Percentiles rank a stretch among this genome's conserved stretches.
phyloP scores from a whole-genome alignment of 768 basidiomycete genomes.

The Russula ochroleuca region DNA sequence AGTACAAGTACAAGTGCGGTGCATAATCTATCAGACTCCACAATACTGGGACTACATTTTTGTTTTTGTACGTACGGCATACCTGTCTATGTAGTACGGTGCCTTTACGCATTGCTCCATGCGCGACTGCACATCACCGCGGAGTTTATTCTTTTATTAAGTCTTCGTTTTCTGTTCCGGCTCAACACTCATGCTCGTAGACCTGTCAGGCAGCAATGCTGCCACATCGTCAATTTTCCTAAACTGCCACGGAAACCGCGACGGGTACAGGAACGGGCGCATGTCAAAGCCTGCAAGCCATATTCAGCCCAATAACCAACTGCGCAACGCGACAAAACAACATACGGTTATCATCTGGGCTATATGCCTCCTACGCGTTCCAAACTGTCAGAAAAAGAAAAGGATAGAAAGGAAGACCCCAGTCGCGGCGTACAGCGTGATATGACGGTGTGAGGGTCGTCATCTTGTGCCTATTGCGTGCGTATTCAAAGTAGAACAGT shows the following conservation, averaged over 20 bases:
- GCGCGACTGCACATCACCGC: background rate
- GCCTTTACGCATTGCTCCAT: background rate
- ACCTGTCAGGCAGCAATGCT: constrained; percentile 67
- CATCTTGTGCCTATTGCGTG: constrained; percentile 98
- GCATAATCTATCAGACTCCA: background rate
- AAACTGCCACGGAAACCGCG: constrained; percentile 96
- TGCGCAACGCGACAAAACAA: background rate
- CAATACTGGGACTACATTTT: background rate
- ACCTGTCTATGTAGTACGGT: background rate
- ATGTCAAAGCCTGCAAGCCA: constrained; percentile 75
- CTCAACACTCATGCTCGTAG: constrained; percentile 28
- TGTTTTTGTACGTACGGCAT: background rate
- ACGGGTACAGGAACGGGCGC: constrained; percentile 93
- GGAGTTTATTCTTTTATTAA: constrained; percentile 1
- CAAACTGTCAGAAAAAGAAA: background rate
- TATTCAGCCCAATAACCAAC: background rate
- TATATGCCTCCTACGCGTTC: constrained; percentile 76
- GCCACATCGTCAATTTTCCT: constrained; percentile 89
- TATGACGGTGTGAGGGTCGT: constrained; percentile 91
- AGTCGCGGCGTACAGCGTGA: constrained; percentile 65
- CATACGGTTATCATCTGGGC: constrained; percentile 93
- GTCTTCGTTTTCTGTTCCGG: constrained; percentile 26
- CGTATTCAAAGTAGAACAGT: constrained; percentile 94
- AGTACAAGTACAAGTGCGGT: too few relatives aligned
- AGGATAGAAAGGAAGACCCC: background rate